phyloP scores from a whole-genome alignment of 768 basidiomycete genomes.

The Nidula microcarpa region DNA sequence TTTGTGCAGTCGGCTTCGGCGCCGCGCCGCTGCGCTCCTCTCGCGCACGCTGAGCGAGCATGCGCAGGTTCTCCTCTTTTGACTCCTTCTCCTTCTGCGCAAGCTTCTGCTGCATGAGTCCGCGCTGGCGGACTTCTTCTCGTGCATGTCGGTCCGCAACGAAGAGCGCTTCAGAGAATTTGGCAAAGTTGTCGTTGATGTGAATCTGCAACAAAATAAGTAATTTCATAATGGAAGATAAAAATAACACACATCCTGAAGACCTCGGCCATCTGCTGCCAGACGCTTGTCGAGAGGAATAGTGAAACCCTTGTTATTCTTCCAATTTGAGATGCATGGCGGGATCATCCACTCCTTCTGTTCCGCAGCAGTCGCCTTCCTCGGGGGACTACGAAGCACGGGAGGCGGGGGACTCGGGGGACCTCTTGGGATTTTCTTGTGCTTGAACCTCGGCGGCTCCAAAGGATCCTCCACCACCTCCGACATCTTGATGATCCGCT shows the following conservation, averaged over 20 bases:
- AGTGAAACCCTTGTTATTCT: slow-evolving; percentile 99
- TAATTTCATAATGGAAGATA: neutral
- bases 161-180: slow-evolving; percentile 95
- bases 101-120: slow-evolving; percentile 98
- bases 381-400: slow-evolving; percentile 89
- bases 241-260: slow-evolving; percentile 80
- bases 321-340: slow-evolving; percentile 99
- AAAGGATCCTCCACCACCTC: slow-evolving; percentile 97
- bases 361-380: slow-evolving; percentile 94
- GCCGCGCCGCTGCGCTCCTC: slow-evolving; percentile 88
- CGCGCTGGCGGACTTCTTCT: slow-evolving; percentile 94
- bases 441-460: slow-evolving; percentile 96
- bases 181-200: slow-evolving; percentile 99
- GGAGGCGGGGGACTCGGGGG: slow-evolving; percentile 97
- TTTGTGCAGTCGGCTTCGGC: slow-evolving; percentile 62
- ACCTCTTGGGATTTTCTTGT: slow-evolving; percentile 97
- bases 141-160: slow-evolving; percentile 96
- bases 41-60: slow-evolving; percentile 92
- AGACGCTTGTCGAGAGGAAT: slow-evolving; percentile 97
- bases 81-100: slow-evolving; percentile 96
- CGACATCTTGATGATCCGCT: slow-evolving; percentile 98
- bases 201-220: slow-evolving; percentile 57
- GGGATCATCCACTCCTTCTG: slow-evolving; percentile 99
- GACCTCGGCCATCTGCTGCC: slow-evolving; percentile 95
- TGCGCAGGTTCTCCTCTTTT: slow-evolving; percentile 93